Evolutionary conservation across 257 asterid species (phyloP), one percentile per base, ranked within the genome.

Genomic region (Marsdenia floribunda): DNA sequence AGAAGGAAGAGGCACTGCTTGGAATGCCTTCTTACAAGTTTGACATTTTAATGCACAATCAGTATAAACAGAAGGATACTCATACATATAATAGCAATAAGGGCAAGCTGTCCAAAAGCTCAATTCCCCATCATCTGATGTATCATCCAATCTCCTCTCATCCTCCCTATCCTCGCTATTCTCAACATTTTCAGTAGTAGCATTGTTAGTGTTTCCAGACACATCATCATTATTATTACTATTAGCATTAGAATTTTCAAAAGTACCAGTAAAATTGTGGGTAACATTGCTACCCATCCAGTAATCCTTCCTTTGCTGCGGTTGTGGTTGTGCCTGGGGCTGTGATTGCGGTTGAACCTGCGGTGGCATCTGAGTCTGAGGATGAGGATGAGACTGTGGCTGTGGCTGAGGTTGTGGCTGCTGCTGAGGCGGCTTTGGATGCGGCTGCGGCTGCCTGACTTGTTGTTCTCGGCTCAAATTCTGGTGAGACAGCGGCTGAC

Each of bases 51-150:
- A 50, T 13, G 88, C 86, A 81, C 97, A 92, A 16, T 92, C 97
- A 24, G 65, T 79, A 76, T 94, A 94, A 68, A 80, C 66, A 74
- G 52, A 77, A 71, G 92, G 91, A 80, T 89, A 92, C 87, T 92
- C 96, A 14, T 85, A 93, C 96, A 95, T 90, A 67, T 87, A 84
- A 72, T 79, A 95, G 69, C 99, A 95, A 55, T 92, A 90, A 5
- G 97, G 96, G 44, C 97, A 92, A 0, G 96, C 84, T 22, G 92
- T 90, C 96, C 96, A 90, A 74, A 91, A 85, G 75, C 81, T 76
- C 47, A 68, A 64, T 9, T 54, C 75, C 70, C 65, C 87, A 38
- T 77, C 81, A 26, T 70, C 58, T 55, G 61, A 76, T 3, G 87
- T 73, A 0, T 35, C 86, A 55, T 71, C 88, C 55, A 75, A 57